Conservation (phyloP, 768 basidiomycete genomes). For the Tylopilus intermedius region DNA sequence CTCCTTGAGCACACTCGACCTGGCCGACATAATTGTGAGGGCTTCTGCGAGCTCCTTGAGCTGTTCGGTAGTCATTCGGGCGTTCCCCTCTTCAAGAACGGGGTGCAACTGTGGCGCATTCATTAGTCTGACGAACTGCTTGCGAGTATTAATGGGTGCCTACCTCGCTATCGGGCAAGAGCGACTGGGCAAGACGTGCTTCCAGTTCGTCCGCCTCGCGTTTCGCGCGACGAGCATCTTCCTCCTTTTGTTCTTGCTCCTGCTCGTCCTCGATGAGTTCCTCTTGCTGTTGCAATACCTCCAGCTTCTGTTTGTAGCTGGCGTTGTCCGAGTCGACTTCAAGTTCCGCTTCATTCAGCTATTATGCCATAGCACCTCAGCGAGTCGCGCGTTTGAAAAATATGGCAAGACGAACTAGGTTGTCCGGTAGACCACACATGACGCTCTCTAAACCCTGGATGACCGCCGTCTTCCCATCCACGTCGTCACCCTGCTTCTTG, state of each 20-base stretch:
- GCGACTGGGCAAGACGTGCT: conserved; percentile 70
- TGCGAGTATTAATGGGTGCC: background rate
- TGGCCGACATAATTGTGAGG: conserved; percentile 84
- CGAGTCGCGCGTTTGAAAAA: background rate
- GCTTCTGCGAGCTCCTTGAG: conserved; percentile 92
- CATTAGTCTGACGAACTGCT: background rate
- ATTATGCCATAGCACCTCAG: background rate
- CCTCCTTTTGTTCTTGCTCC: conserved; percentile 95
- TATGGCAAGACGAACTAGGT: conserved; percentile 58
- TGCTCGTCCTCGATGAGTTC: conserved; percentile 99
- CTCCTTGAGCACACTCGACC: conserved; percentile 93
- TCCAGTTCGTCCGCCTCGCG: conserved; percentile 78
- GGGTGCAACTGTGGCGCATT: conserved; percentile 48
- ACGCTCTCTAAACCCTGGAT: conserved; percentile 84
- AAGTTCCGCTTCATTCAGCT: conserved; percentile 97
- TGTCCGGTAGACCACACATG: conserved; percentile 88
- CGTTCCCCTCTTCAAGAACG: conserved; percentile 60
- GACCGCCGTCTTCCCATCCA: conserved; percentile 78
- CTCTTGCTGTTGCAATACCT: conserved; percentile 96
- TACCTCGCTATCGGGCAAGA: conserved; percentile 88
- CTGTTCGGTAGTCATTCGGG: conserved; percentile 97
- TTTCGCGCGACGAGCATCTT: conserved; percentile 82
- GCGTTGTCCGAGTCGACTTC: conserved; percentile 92
- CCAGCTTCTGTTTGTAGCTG: conserved; percentile 96
- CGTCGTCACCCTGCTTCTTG: conserved; percentile 62